Percentiles rank a stretch among this genome's conserved stretches.
Evolutionary conservation across 345 rosid species (phyloP).

Genomic region (Salix suchowensis): DNA sequence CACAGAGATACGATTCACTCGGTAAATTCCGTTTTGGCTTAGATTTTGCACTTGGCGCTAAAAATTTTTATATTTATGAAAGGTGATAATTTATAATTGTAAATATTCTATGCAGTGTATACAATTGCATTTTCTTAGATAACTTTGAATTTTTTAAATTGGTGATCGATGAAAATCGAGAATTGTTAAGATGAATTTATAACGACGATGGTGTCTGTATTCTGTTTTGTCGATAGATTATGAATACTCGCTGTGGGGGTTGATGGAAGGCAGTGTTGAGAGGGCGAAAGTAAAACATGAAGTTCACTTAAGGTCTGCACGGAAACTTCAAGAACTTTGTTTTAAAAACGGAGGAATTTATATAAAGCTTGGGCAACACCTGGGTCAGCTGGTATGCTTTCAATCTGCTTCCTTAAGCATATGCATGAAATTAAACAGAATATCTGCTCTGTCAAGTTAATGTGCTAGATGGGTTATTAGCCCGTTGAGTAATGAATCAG

Average conservation of each 20-base stretch:
- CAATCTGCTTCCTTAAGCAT: constrained; percentile 9
- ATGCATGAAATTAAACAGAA: not conserved
- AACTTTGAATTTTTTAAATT: too few relatives aligned
- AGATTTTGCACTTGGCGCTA: not conserved
- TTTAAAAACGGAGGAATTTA: constrained; percentile 90
- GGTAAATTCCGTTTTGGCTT: not conserved
- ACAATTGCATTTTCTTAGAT: not conserved
- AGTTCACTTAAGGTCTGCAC: constrained; percentile 90
- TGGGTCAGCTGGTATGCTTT: constrained; percentile 72
- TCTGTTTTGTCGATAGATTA: constrained; percentile 49
- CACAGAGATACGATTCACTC: not conserved
- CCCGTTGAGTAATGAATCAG: not conserved
- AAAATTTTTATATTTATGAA: not conserved
- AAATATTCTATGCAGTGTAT: not conserved
- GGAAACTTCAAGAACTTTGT: constrained; percentile 83
- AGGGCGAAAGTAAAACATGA: constrained; percentile 63
- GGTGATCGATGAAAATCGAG: not conserved
- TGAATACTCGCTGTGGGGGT: constrained; percentile 72
- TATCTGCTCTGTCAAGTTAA: not conserved
- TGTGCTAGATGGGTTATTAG: constrained; percentile 2
- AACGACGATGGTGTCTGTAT: not conserved
- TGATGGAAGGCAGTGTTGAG: constrained; percentile 79
- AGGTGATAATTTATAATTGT: not conserved
- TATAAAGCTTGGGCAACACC: constrained; percentile 93
- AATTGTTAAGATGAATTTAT: not conserved